These are phyloP conservation scores for Metrosideros polymorpha DNA, from an alignment of 441 rosid species.

Conservation along the genomic window DNA sequence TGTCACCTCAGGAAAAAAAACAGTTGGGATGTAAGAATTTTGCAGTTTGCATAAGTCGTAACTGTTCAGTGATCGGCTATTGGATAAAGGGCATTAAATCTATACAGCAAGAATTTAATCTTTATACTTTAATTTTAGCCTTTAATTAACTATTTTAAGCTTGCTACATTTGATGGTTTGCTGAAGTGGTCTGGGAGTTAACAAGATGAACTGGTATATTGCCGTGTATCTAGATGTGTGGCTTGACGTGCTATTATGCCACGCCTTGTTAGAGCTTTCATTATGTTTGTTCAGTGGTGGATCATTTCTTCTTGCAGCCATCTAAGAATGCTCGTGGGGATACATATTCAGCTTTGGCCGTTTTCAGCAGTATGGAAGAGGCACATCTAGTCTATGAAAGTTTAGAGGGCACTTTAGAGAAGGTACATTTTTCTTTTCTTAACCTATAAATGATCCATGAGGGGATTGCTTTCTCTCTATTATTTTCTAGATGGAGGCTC, in stretches of 20 bases:
- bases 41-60: neutral
- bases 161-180: neutral
- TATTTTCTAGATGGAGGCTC: neutral
- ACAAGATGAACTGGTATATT: neutral
- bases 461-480: neutral
- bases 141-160: neutral
- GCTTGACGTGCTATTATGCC: neutral
- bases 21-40: neutral
- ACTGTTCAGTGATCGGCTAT: neutral
- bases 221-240: neutral
- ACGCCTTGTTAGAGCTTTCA: neutral
- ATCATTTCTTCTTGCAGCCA: slow-evolving; percentile 33
- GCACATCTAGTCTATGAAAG: slow-evolving; percentile 58
- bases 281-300: neutral
- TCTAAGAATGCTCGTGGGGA: slow-evolving; percentile 31
- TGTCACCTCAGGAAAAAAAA: neutral
- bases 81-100: neutral
- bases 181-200: neutral
- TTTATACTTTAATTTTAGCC: neutral
- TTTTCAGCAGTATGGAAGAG: slow-evolving; percentile 40
- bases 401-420: slow-evolving; percentile 30
- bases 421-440: slow-evolving; percentile 25
- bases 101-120: neutral
- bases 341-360: slow-evolving; percentile 35
- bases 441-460: neutral